Percentiles rank a stretch among this genome's conserved stretches.
Evolutionary conservation across 2,329 filamentous ascomycete species (phyloP).

Genomic region (Fusarium coffeatum): DNA sequence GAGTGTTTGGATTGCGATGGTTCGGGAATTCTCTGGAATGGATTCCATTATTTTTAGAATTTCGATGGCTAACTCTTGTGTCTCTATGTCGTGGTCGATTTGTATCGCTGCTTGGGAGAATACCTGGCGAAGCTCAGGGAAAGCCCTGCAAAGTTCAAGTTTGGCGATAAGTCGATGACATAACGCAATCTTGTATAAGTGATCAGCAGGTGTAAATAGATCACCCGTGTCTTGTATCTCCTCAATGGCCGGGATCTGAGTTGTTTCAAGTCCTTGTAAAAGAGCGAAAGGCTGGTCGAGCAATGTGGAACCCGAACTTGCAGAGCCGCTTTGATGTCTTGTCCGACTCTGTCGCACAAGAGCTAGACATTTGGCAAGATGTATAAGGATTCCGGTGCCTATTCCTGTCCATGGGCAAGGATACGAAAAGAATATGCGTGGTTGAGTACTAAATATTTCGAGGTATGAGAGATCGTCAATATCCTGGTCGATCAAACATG

Average conservation of each 20-base stretch:
- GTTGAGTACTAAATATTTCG: not conserved
- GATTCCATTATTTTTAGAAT: not conserved
- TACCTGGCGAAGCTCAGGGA: not conserved
- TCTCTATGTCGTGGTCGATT: not conserved
- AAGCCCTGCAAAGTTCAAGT: not conserved
- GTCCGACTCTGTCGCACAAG: not conserved
- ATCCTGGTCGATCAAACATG: slow-evolving; percentile 30
- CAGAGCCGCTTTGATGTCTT: not conserved
- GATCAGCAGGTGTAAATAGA: not conserved
- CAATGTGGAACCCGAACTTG: not conserved
- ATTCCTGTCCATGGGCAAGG: slow-evolving; percentile 34
- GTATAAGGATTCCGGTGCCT: slow-evolving; percentile 13
- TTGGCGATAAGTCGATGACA: not conserved
- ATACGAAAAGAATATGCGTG: not conserved
- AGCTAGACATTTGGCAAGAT: slow-evolving; percentile 4
- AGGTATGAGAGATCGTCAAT: slow-evolving; percentile 19
- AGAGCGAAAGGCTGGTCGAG: not conserved
- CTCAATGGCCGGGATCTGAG: not conserved
- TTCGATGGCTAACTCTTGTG: not conserved
- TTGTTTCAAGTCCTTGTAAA: not conserved
- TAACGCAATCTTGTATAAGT: not conserved
- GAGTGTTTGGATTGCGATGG: not conserved
- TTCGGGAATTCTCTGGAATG: not conserved
- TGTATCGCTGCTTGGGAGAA: not conserved
- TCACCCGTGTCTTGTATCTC: not conserved